These are phyloP conservation scores for Oryza australiensis DNA, from an alignment of 176 grass and related monocot species.

Conservation along the genomic window DNA sequence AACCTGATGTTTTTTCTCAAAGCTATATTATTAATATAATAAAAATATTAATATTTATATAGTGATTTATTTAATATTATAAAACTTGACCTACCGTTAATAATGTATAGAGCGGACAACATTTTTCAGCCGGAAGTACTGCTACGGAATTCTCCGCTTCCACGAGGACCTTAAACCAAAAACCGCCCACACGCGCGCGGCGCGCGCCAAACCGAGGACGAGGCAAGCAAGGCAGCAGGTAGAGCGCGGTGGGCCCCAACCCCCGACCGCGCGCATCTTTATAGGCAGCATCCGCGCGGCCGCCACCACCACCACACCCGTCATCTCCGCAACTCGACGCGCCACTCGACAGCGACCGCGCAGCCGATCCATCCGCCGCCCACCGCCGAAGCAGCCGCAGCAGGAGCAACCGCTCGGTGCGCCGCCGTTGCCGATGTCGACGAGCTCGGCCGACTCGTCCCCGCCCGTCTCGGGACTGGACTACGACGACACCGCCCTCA, in stretches of 20 bases:
- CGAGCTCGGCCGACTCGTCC: conserved; percentile 48
- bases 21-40: too few species aligned
- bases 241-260: background rate
- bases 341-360: conserved; percentile 34
- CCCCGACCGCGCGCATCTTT: conserved; percentile 47
- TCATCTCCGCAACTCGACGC: background rate
- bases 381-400: background rate
- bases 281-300: conserved; percentile 38
- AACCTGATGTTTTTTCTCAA: too few species aligned
- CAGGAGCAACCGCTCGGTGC: background rate
- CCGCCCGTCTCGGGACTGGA: conserved; percentile 60
- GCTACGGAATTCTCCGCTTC: background rate
- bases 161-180: background rate
- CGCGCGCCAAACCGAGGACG: background rate
- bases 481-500: conserved; percentile 74
- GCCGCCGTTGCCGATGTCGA: conserved; percentile 20
- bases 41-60: too few species aligned
- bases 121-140: background rate
- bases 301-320: background rate
- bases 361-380: background rate
- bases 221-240: background rate
- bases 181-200: background rate
- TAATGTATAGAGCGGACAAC: background rate
- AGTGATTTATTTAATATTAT: too few species aligned
- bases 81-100: too few species aligned